Conservation (phyloP, 768 basidiomycete species). For the Sarcodon sp. region DNA sequence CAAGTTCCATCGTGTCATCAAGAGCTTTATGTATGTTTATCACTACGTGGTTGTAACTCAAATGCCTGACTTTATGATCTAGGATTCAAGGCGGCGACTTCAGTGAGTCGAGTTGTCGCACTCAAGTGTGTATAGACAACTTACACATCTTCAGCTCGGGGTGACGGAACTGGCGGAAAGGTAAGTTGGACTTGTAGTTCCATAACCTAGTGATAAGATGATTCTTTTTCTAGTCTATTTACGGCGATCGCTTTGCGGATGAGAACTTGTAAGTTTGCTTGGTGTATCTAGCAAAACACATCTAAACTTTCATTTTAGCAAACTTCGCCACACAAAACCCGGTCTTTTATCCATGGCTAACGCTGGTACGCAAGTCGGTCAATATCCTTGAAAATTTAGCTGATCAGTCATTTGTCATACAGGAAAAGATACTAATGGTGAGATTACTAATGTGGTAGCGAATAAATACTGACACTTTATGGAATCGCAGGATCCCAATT, state of each 20-base stretch:
- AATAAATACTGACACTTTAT: constrained; percentile 2
- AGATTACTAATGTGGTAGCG: constrained; percentile 4
- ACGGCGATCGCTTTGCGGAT: constrained; percentile 82
- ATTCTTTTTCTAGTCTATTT: constrained; percentile 52
- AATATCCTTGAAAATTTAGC: background rate
- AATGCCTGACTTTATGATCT: constrained; percentile 9
- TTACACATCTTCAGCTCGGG: constrained; percentile 36
- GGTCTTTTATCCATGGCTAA: constrained; percentile 94
- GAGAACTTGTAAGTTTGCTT: constrained; percentile 75
- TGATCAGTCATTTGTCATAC: background rate
- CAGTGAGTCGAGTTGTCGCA: constrained; percentile 37
- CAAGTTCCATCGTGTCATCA: constrained; percentile 93
- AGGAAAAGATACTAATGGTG: constrained; percentile 87
- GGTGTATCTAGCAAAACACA: background rate
- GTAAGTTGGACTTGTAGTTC: constrained; percentile 20
- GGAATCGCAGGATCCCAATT: constrained; percentile 65
- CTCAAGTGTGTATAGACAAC: background rate
- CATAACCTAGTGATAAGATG: background rate
- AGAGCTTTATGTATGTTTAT: constrained; percentile 66
- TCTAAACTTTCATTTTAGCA: constrained; percentile 36
- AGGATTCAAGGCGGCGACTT: constrained; percentile 99
- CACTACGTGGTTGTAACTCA: background rate
- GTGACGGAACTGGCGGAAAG: constrained; percentile 89
- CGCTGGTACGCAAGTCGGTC: constrained; percentile 18
- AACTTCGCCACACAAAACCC: constrained; percentile 85